Evolutionary conservation across 805 yeast genomes (phyloP).

Genomic region (Hanseniaspora vineae): DNA sequence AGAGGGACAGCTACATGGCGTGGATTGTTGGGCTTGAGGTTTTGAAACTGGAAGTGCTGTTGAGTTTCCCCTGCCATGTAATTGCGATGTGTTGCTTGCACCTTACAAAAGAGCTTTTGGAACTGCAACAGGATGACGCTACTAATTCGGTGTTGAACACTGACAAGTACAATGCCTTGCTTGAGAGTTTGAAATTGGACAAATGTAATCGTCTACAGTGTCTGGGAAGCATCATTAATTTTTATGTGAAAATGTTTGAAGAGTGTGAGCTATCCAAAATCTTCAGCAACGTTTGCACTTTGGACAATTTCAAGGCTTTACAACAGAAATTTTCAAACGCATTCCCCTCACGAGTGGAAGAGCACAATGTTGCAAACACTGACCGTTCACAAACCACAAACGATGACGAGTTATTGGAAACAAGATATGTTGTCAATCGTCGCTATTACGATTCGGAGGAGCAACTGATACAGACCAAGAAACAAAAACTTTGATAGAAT

Average conservation of each 20-base stretch:
- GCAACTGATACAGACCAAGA: background rate
- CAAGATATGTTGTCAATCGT: background rate
- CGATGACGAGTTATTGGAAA: background rate
- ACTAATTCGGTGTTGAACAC: too few relatives aligned
- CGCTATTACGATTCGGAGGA: background rate
- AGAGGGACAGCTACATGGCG: constrained; percentile 36
- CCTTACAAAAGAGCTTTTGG: constrained; percentile 40
- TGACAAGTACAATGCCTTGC: too few relatives aligned
- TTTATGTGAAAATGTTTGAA: constrained; percentile 45
- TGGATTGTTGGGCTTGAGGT: constrained; percentile 75
- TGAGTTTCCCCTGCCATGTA: constrained; percentile 64
- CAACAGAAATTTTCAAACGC: background rate
- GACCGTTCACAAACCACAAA: background rate
- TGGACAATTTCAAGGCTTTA: background rate
- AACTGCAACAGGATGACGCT: constrained; percentile 5
- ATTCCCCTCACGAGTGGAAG: background rate
- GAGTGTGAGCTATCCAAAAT: constrained; percentile 34
- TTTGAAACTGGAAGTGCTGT: constrained; percentile 51
- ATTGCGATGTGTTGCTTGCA: constrained; percentile 58
- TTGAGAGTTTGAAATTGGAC: constrained; percentile 19
- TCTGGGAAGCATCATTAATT: constrained; percentile 43
- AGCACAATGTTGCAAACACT: background rate
- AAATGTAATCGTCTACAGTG: constrained; percentile 30
- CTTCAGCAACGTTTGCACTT: constrained; percentile 9
- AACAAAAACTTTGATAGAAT: background rate